A percentile compares a stretch with the other conserved stretches of the same genome.
phyloP scores from a whole-genome alignment of 257 asterid species.

The Eucommia ulmoides region DNA sequence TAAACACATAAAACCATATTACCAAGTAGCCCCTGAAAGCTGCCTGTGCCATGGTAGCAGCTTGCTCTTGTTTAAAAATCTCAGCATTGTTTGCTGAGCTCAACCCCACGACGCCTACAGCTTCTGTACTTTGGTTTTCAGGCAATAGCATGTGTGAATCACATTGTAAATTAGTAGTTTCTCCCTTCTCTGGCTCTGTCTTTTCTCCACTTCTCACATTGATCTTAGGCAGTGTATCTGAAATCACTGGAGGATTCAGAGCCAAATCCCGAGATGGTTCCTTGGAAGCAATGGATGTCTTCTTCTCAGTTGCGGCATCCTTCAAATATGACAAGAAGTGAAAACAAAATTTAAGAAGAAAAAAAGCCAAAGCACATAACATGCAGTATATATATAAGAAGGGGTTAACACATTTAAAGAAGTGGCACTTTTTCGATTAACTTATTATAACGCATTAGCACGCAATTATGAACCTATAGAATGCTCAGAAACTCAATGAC shows the following conservation, averaged over 20 bases:
- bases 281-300: background rate
- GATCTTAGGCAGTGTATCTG: no score
- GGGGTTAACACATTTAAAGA: background rate
- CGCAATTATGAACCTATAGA: no score
- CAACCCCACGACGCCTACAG: background rate
- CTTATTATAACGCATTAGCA: background rate
- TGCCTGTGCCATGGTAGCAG: background rate
- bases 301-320: background rate
- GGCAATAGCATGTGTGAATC: constrained; percentile 23
- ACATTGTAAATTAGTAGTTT: constrained; percentile 24
- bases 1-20: no score
- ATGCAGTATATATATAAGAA: background rate
- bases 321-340: background rate
- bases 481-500: no score
- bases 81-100: background rate
- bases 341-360: background rate
- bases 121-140: constrained; percentile 20
- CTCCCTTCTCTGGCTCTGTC: no score
- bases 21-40: background rate
- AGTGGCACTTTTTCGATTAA: no score
- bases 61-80: background rate
- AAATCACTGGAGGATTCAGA: background rate
- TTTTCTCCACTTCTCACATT: no score
- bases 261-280: background rate
- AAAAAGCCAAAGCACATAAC: background rate